Base-by-base conservation (phyloP, 2,329 filamentous ascomycete genomes). In the Talaromyces islandicus region DNA sequence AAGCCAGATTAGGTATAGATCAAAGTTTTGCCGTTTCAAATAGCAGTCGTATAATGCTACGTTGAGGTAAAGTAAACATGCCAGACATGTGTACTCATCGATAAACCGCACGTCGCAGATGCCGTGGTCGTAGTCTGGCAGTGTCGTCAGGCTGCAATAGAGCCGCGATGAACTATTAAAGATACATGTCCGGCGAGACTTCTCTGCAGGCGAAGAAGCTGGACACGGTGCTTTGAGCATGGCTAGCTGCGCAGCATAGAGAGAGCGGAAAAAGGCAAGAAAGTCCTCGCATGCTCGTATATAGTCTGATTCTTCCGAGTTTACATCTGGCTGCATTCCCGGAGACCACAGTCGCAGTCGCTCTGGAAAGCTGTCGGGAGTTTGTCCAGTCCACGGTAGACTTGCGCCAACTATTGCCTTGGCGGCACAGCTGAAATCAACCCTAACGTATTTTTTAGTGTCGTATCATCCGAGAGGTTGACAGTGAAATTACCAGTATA, bases 41-140 rank as follows among this genome's bases (percentile, higher is more conserved):
- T 71, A 72, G 52, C 63, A 68, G 54, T 72, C 68, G 38, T 70
- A 65, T 7, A 72, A 62, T 5, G 66, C 68, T 54, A 70, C 54
- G 53, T 67, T 67, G 19, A 72, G 64, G 59, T 71, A 72, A 25
- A 72, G 65, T 32, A 72, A 64, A 41, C 70, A 72, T 17, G 69
- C 63, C 63, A 72, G 67, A 58, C 69, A 69, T 9, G 68, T 66
- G 54, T 71, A 71, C 63, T 71, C 70, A 57, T 72, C 69, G 50
- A 72, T 71, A 48, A 70, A 72, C 9, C 69, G 66, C 43, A 72
- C 64, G 58, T 70, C 70, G 14, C 68, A 66, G 50, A 72, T 71
- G 4, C 70, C 70, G 43, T 68, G 70, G 48, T 72, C 69, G 38
- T 72, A 70, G 29, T 71, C 69, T 1, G 69, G 69, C 24, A 71